Conservation (phyloP, 1,284 basidiomycete species). For the Sporisorium sorghi region DNA sequence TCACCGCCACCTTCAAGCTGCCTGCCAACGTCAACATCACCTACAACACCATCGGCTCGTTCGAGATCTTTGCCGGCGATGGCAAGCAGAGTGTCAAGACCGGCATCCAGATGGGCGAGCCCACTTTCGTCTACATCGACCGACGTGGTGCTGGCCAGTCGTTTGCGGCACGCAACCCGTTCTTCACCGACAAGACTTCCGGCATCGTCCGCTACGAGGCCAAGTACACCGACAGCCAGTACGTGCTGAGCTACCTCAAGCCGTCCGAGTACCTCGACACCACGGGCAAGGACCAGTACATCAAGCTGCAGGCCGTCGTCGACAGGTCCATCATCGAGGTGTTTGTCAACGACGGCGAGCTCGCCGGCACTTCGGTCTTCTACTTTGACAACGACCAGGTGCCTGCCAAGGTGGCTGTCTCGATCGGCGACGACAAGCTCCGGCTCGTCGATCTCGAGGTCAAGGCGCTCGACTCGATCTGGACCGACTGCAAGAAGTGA, state of each 20-base stretch:
- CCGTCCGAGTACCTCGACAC: slow-evolving; percentile 23
- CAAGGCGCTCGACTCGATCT: slow-evolving; percentile 45
- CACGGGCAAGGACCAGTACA: slow-evolving; percentile 26
- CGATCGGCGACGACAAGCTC: slow-evolving; percentile 49
- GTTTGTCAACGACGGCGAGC: slow-evolving; percentile 65
- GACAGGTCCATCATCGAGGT: slow-evolving; percentile 68
- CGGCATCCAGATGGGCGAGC: slow-evolving; percentile 61
- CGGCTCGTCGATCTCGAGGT: slow-evolving; percentile 39
- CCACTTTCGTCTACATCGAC: slow-evolving; percentile 65
- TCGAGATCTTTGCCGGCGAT: slow-evolving; percentile 37
- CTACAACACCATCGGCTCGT: slow-evolving; percentile 46
- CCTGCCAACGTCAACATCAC: slow-evolving; percentile 34
- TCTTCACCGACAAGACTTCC: slow-evolving; percentile 68
- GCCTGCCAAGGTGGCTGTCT: slow-evolving; percentile 37
- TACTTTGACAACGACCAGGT: slow-evolving; percentile 55
- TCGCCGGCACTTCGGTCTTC: slow-evolving; percentile 48
- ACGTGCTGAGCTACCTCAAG: slow-evolving; percentile 35
- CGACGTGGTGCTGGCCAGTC: slow-evolving; percentile 59
- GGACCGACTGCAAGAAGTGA: slow-evolving; percentile 37
- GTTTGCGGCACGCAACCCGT: slow-evolving; percentile 64
- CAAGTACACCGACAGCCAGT: slow-evolving; percentile 43
- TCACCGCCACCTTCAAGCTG: slow-evolving; percentile 63
- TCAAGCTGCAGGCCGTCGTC: slow-evolving; percentile 56
- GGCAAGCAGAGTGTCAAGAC: slow-evolving; percentile 49
- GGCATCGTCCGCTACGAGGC: slow-evolving; percentile 44